Evolutionary conservation across 371 early-diverging fungal genomes (phyloP).

Genomic region (Gilbertella persicaria): DNA sequence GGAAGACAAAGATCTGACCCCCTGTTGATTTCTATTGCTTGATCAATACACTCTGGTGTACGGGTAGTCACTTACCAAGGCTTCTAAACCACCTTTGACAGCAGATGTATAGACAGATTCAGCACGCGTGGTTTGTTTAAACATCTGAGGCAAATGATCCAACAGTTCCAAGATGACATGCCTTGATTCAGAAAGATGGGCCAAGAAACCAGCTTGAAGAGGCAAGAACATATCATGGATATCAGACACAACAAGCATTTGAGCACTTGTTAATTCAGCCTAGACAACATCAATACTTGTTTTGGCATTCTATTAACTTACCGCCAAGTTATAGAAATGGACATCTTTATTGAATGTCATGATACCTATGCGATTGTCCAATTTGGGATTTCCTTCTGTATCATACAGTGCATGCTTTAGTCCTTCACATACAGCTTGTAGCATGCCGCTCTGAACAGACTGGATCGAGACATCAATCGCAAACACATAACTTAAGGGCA

Average conservation of each 20-base stretch:
- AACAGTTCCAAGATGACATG: slow-evolving; percentile 82
- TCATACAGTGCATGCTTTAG: slow-evolving; percentile 76
- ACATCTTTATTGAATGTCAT: slow-evolving; percentile 89
- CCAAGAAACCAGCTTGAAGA: slow-evolving; percentile 87
- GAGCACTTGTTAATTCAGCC: slow-evolving; percentile 80
- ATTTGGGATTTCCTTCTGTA: slow-evolving; percentile 23
- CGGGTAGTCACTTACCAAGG: slow-evolving; percentile 68
- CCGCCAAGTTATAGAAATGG: slow-evolving; percentile 92
- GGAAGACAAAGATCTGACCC: slow-evolving; percentile 88
- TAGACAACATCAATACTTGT: slow-evolving; percentile 21
- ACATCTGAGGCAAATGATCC: slow-evolving; percentile 82
- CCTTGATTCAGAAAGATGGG: slow-evolving; percentile 77
- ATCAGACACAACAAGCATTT: slow-evolving; percentile 97
- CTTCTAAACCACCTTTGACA: slow-evolving; percentile 75
- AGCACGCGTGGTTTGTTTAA: slow-evolving; percentile 72
- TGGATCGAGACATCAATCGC: slow-evolving; percentile 93
- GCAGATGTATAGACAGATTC: slow-evolving; percentile 90
- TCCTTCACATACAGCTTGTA: slow-evolving; percentile 69
- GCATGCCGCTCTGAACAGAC: slow-evolving; percentile 83
- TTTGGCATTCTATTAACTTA: slow-evolving; percentile 31
- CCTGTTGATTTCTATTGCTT: slow-evolving; percentile 54
- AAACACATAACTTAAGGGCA: slow-evolving; percentile 83
- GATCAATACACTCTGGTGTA: background rate
- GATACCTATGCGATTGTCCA: slow-evolving; percentile 72
- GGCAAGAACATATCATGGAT: slow-evolving; percentile 93